Conservation (phyloP, 164 flowering plant species). For the Dillenia turbinata region DNA sequence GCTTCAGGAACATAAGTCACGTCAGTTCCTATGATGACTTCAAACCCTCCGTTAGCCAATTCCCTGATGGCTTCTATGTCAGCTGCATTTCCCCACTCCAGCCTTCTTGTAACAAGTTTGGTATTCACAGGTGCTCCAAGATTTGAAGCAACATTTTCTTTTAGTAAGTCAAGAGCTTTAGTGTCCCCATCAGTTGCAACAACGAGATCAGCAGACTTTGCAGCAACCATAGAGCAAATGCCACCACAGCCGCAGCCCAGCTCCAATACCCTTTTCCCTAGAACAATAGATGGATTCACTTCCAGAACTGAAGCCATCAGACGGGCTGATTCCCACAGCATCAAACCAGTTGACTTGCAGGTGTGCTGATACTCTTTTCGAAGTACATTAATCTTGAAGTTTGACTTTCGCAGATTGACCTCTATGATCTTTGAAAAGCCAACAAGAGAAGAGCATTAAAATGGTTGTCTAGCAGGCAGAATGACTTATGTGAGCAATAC, state of each 20-base stretch:
- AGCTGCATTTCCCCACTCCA: conserved; percentile 81
- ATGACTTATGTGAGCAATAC: too few species aligned
- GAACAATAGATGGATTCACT: conserved; percentile 56
- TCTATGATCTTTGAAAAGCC: conserved; percentile 39
- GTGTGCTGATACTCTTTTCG: conserved; percentile 85
- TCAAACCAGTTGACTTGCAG: conserved; percentile 94
- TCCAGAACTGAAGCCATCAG: conserved; percentile 81
- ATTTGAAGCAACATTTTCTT: conserved; percentile 55
- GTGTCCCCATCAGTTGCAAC: conserved; percentile 85
- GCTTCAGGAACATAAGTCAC: conserved; percentile 79
- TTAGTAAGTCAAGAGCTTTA: conserved; percentile 57
- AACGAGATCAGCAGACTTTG: conserved; percentile 55
- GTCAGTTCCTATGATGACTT: conserved; percentile 84
- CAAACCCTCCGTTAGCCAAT: conserved; percentile 46
- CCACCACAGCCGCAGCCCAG: conserved; percentile 87
- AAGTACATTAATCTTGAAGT: conserved; percentile 58
- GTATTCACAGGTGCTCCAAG: conserved; percentile 23
- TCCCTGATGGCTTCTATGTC: conserved; percentile 51
- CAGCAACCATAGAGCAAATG: conserved; percentile 87
- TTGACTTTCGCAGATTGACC: conserved; percentile 32
- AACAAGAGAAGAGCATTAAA: background rate
- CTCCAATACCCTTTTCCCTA: conserved; percentile 74
- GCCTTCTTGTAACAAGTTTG: conserved; percentile 37
- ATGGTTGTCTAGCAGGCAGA: background rate
- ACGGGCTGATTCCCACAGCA: conserved; percentile 98